Evolutionary conservation across 352 stramenopile species (phyloP).

Genomic region (Plasmopara halstedii): DNA sequence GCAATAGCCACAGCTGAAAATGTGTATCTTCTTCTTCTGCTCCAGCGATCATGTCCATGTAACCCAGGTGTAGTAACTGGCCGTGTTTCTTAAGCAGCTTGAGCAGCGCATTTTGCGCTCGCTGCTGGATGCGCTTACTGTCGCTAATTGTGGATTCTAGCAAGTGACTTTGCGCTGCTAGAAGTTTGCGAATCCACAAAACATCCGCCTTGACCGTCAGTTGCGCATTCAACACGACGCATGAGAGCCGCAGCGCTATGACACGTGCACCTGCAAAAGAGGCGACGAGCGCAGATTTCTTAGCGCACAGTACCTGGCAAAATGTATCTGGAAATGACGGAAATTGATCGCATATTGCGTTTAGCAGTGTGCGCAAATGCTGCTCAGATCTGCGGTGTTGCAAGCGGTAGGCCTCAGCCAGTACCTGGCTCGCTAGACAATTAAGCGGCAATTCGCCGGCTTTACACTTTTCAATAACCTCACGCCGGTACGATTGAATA

Average conservation of each 20-base stretch:
- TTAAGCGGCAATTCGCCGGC: constrained; percentile 53
- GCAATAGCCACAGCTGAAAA: constrained; percentile 54
- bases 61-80: constrained; percentile 29
- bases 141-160: constrained; percentile 54
- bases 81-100: constrained; percentile 39
- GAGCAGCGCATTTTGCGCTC: constrained; percentile 35
- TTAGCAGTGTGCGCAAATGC: constrained; percentile 46
- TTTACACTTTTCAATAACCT: constrained; percentile 57
- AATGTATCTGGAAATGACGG: constrained; percentile 48
- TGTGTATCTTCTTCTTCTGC: constrained; percentile 36
- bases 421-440: constrained; percentile 49
- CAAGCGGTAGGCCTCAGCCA: constrained; percentile 43
- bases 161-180: constrained; percentile 37
- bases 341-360: constrained; percentile 21
- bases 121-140: constrained; percentile 29
- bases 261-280: constrained; percentile 49
- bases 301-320: constrained; percentile 30
- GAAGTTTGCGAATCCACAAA: constrained; percentile 42
- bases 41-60: constrained; percentile 25
- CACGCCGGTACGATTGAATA: constrained; percentile 63
- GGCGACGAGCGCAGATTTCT: constrained; percentile 30
- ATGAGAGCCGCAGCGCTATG: constrained; percentile 50
- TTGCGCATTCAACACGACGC: constrained; percentile 37
- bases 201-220: constrained; percentile 6
- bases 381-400: constrained; percentile 49